Evolutionary conservation across 352 stramenopile genomes (phyloP).

Genomic region (Phytophthora syringae): DNA sequence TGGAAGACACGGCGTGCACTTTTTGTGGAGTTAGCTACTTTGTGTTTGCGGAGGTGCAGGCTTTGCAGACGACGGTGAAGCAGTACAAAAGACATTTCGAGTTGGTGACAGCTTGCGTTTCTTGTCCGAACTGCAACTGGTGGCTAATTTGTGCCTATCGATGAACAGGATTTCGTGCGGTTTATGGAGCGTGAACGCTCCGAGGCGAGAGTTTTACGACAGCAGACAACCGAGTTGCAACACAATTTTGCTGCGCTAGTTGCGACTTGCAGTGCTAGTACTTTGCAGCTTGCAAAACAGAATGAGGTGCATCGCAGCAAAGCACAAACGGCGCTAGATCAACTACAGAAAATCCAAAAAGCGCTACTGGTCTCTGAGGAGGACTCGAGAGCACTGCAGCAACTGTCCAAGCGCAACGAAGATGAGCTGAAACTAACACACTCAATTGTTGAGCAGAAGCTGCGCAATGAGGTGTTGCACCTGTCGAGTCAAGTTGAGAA

Average conservation of each 20-base stretch:
- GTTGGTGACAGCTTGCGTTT: conserved; percentile 30
- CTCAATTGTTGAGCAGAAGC: conserved; percentile 63
- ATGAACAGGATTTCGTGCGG: conserved; percentile 57
- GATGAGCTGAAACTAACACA: conserved; percentile 46
- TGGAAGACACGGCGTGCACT: conserved; percentile 81
- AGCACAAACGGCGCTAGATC: conserved; percentile 12
- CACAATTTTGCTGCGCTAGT: conserved; percentile 42
- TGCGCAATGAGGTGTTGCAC: conserved; percentile 72
- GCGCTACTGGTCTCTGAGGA: conserved; percentile 26
- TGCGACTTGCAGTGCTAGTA: conserved; percentile 11
- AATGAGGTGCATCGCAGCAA: conserved; percentile 13
- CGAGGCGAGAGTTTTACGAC: conserved; percentile 44
- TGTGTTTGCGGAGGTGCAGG: conserved; percentile 83
- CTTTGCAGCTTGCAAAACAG: conserved; percentile 35
- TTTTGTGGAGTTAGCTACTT: conserved; percentile 90
- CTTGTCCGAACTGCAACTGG: background rate
- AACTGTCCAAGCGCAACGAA: conserved; percentile 30
- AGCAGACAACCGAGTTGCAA: conserved; percentile 49
- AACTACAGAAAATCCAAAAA: conserved; percentile 28
- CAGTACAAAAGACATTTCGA: conserved; percentile 76
- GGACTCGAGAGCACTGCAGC: conserved; percentile 32
- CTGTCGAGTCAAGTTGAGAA: conserved; percentile 61
- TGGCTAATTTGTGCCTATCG: background rate
- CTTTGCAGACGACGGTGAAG: conserved; percentile 72
- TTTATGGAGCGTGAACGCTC: conserved; percentile 72